phyloP scores from a whole-genome alignment of 352 stramenopile genomes.

The Phytopythium helicoides region DNA sequence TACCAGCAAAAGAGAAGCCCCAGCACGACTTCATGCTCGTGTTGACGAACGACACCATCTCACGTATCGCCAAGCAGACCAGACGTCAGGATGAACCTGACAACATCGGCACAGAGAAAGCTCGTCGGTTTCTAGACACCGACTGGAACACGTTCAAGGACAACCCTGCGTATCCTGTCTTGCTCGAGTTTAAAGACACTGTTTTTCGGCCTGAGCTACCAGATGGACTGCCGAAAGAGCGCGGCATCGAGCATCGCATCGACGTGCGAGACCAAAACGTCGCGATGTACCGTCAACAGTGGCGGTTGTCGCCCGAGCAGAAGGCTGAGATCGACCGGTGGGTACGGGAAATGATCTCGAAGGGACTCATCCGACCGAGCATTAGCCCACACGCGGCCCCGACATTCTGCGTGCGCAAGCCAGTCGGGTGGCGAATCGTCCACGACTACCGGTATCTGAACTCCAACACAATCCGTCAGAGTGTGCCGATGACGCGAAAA shows the following conservation, averaged over 20 bases:
- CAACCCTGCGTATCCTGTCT: conserved; percentile 4
- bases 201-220: conserved; percentile 6
- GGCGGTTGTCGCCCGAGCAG: conserved; percentile 10
- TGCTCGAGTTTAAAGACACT: conserved; percentile 7
- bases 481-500: conserved; percentile 20
- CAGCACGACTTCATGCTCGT: conserved; percentile 15
- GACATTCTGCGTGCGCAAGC: conserved; percentile 26
- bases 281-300: conserved; percentile 13
- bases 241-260: neutral
- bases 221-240: conserved; percentile 1
- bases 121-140: conserved; percentile 7
- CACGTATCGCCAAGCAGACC: conserved; percentile 1
- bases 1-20: conserved; percentile 3
- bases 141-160: conserved; percentile 13
- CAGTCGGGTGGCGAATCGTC: conserved; percentile 25
- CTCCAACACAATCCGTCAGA: conserved; percentile 6
- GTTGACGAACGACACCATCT: conserved; percentile 12
- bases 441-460: conserved; percentile 21
- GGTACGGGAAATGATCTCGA: conserved; percentile 4
- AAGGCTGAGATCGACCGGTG: conserved; percentile 4
- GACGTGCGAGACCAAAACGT: conserved; percentile 6
- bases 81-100: conserved; percentile 1
- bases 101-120: conserved; percentile 5
- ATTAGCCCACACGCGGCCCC: conserved; percentile 17
- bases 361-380: conserved; percentile 11